Base-by-base conservation (phyloP, 306 rosid genomes). In the Boehmeria nivea region DNA sequence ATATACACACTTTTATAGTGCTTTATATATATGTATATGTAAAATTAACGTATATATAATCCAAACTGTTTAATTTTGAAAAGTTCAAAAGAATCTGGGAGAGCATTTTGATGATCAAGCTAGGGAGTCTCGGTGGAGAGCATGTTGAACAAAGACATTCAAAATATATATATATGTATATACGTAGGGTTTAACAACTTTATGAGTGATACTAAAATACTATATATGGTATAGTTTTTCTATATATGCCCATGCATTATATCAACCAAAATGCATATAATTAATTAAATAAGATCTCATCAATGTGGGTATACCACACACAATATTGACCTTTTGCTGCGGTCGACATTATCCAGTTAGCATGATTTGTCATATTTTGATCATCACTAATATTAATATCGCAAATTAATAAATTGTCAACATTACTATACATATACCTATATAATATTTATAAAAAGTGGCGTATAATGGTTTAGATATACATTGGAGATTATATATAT, bases 331-430 rank as follows among this genome's bases (percentile, higher is more conserved):
- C 40, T 53, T 36, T 31, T 31, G 43, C 37, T 54, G 23, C 9
- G 12, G 42, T 54, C 43, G 44, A 54, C 31, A 25, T 54, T 54
- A 54, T 54, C 59, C 59, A 36, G 21, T 28, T 54, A 11, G 17
- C 21, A 34, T 54, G 59, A 54, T 18, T 54, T 54, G 43, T 54
- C 59, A 54, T 19, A 24, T 33, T 33, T 54, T 50, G 14, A 12
- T 54, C 54, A 31, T 53, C n/a, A 31, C 44, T 31, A 54, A 8
- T 54, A 17, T 31, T 19, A 12, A 22, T 21, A 45, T 17, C 26
- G 9, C 10, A 6, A 9, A 19, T 6, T 20, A n/a, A 18, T 2
- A n/a, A n/a, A 3, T 0, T 45, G 51, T 5, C 16, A 45, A 8
- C 21, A 20, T 5, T 19, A 1, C 12, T 20, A 17, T 8, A 11